These are phyloP conservation scores for Coffea eugenioides DNA, from an alignment of 257 asterid species.

Conservation along the genomic window DNA sequence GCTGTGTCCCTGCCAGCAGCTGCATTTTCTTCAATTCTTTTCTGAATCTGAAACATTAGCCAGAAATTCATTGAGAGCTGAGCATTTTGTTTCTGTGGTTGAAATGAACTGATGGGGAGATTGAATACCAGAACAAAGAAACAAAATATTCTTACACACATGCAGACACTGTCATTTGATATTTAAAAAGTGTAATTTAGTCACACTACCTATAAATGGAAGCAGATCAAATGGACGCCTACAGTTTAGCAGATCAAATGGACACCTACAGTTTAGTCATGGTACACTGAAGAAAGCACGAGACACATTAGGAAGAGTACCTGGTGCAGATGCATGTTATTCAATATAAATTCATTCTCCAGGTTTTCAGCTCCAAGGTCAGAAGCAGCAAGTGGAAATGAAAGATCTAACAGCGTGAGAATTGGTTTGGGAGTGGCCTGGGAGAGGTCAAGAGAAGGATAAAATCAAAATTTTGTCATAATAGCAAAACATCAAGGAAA, in stretches of 20 bases:
- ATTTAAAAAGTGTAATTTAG: background rate
- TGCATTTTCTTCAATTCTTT: conserved; percentile 62
- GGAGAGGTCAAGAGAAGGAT: conserved; percentile 8
- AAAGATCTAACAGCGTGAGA: conserved; percentile 77
- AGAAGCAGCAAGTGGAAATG: conserved; percentile 90
- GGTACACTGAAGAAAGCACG: background rate
- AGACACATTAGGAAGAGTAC: conserved; percentile 29
- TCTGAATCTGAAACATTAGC: conserved; percentile 52
- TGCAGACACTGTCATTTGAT: background rate
- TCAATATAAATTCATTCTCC: conserved; percentile 85
- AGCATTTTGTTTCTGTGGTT: background rate
- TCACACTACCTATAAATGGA: background rate
- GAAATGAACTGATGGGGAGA: background rate
- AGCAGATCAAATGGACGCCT: background rate
- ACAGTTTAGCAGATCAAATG: background rate
- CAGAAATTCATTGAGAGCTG: background rate
- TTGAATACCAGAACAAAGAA: background rate
- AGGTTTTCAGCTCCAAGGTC: conserved; percentile 93
- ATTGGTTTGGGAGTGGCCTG: conserved; percentile 91
- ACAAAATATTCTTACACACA: background rate
- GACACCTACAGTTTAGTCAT: background rate
- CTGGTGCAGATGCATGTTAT: conserved; percentile 68
- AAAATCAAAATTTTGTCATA: conserved; percentile 15
- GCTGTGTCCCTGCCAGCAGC: conserved; percentile 58
- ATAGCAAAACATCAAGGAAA: conserved; percentile 13